Evolutionary conservation across 257 asterid species (phyloP), one percentile per base, ranked within the genome.

Genomic region (Solanum lignicaule): DNA sequence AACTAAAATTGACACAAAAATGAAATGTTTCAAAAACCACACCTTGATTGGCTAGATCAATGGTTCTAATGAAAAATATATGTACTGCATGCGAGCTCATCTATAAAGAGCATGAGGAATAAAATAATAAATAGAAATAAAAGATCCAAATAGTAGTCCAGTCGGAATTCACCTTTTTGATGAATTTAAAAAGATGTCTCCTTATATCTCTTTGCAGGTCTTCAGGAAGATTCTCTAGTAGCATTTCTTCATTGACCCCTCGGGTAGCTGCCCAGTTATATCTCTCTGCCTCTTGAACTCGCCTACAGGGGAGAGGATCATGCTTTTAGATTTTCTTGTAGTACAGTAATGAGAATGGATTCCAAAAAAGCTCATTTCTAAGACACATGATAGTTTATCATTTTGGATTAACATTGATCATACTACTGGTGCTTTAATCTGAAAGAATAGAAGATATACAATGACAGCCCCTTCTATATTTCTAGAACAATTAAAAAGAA

Each of bases 211-310:
- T 91, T 90, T 95, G 99, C 85, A 97, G 96, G 89, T 97, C 98
- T 92, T 95, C 99, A 16, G 99, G 99, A 31, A 97, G 94, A 88
- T 95, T 93, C 91, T 95, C 99, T 94, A 97, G 89, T 20, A 97
- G 90, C 93, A 83, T 90, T 88, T 92, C 98, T 89, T 97, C 99
- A 58, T 95, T 94, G 74, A 97, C 99, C 33, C 99, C 99, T 87
- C 96, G 88, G 13, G 98, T 95, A 68, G 99, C 99, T 46, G 99
- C 98, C 99, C 99, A 97, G 76, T 86, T 91, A 85, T 92, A 97
- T 27, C 98, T 93, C 87, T 97, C 99, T 15, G 99, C 94, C 83
- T 91, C 94, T 87, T 94, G 93, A 41, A 97, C 98, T 91, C 86
- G 93, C 89, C 99, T 97, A 92, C 91, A 90, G 23, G 86, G 88